phyloP scores from a whole-genome alignment of 176 grass and related monocot genomes.

The Zizania latifolia region DNA sequence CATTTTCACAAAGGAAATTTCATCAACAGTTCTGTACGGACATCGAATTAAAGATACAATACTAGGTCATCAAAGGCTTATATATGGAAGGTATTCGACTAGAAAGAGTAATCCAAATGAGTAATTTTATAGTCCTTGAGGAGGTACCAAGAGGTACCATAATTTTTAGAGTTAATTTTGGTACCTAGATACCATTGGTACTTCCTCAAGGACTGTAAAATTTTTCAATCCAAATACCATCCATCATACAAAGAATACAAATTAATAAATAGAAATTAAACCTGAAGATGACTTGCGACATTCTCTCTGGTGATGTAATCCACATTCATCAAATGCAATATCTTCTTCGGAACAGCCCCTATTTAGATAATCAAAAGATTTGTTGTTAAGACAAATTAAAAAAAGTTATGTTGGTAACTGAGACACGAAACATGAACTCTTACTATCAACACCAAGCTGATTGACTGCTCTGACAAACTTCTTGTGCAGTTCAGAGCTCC shows the following conservation, averaged over 20 bases:
- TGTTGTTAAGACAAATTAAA: neutral
- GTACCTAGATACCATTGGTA: no score
- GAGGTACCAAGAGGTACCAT: no score
- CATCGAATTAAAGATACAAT: neutral
- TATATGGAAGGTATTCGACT: neutral
- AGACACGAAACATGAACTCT: neutral
- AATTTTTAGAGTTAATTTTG: no score
- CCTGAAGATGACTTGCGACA: conserved; percentile 74
- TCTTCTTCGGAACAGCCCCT: conserved; percentile 67
- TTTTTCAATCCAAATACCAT: neutral
- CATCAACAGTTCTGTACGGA: neutral
- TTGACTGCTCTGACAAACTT: conserved; percentile 50
- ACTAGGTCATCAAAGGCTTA: neutral
- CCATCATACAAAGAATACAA: neutral
- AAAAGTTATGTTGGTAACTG: neutral
- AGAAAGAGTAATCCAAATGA: neutral
- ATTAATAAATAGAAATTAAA: neutral
- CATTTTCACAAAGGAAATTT: neutral
- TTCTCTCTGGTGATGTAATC: conserved; percentile 49
- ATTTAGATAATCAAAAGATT: neutral
- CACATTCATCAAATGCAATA: conserved; percentile 59
- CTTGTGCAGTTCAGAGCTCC: conserved; percentile 43
- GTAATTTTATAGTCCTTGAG: no score
- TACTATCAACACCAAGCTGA: conserved; percentile 57
- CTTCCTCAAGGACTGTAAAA: no score